Base-by-base conservation (phyloP, 225 moss, liverwort and hornwort species). In the Sphagnum tenellum region DNA sequence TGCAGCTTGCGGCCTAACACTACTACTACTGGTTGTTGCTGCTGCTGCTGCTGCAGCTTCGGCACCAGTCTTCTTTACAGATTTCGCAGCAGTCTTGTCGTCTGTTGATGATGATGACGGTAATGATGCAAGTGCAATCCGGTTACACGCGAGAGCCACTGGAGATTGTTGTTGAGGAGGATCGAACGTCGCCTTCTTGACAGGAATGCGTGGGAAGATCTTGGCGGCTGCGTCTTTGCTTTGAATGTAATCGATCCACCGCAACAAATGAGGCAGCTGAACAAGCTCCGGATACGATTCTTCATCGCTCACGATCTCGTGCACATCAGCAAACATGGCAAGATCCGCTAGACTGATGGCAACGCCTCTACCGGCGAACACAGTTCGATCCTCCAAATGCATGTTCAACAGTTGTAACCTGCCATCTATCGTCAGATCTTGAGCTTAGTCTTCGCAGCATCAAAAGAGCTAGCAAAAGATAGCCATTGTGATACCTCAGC, bases 161-260 rank as follows among this genome's bases (percentile, higher is more conserved):
- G 7, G 64, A 3, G 68, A 67, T 29, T 66, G 64, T 14, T 73
- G 62, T 62, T 77, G 73, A 46, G 82, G 82, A 51, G 82, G 82
- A 69, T 53, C 72, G 51, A 81, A 81, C 59, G 66, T 75, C 47
- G 75, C 61, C 52, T 62, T 70, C 4, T 72, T 67, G 3, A 82
- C 78, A 29, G 70, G 78, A 65, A 82, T 78, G 50, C 9, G 51
- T 45, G 75, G 72, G 45, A 69, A 82, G 45, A 70, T 60, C 29
- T 66, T 50, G 29, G 52, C 66, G 12, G 61, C 75, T 44, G 14
- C 61, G 14, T 82, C 75, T n/a, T 68, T 78, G 12, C 68, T 55
- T 71, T 82, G 82, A 65, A 82, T 67, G 51, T 78, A 78, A 9
- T 75, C 70, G 66, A 78, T 78, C 78, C 82, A 82, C 45, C 82